These are phyloP conservation scores for Apiospora hydei DNA, from an alignment of 2,329 filamentous ascomycete genomes.

Conservation along the genomic window DNA sequence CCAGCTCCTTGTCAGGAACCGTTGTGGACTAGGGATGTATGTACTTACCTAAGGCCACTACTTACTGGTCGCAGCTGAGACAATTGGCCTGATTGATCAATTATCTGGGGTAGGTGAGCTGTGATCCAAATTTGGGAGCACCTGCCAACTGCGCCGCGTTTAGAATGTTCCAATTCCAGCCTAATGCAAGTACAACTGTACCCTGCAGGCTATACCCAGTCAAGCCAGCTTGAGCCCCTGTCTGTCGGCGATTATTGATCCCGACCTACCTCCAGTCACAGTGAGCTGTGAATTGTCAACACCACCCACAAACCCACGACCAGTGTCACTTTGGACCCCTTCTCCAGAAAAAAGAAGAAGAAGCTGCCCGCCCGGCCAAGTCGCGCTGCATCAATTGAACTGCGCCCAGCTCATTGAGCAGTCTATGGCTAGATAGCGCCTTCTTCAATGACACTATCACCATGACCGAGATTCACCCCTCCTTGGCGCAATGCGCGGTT, in stretches of 20 bases:
- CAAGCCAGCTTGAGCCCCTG: neutral
- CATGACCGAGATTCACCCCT: slow-evolving; percentile 86
- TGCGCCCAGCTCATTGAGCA: neutral
- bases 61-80: neutral
- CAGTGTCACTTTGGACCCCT: neutral
- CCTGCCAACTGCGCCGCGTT: neutral
- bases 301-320: neutral
- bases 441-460: slow-evolving; percentile 31
- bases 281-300: neutral
- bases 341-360: neutral
- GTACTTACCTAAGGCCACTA: neutral
- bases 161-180: neutral
- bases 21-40: neutral
- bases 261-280: slow-evolving; percentile 8
- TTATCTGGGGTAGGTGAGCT: slow-evolving; percentile 19
- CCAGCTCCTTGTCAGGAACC: neutral
- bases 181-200: neutral
- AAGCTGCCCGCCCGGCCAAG: neutral
- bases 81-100: neutral
- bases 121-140: slow-evolving; percentile 18
- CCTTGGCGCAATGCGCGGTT: slow-evolving; percentile 86
- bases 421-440: slow-evolving; percentile 11
- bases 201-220: neutral
- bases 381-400: neutral
- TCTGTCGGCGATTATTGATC: slow-evolving; percentile 4